phyloP scores from a whole-genome alignment of 78 protist genomes.

The Bodo saltans region DNA sequence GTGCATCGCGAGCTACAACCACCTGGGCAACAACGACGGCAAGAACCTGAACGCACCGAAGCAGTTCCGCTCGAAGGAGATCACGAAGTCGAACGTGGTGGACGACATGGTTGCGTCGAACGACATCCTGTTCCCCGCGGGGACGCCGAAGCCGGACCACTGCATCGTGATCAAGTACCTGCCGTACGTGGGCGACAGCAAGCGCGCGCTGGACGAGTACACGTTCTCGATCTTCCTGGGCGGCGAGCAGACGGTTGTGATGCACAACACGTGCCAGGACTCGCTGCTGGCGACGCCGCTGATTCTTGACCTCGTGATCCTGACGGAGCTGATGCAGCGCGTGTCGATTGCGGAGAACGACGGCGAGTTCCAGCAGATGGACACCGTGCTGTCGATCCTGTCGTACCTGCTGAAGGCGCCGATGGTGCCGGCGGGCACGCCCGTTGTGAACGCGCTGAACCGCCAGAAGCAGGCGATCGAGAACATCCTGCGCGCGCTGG shows the following conservation, averaged over 20 bases:
- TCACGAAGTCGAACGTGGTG: slow-evolving; percentile 95
- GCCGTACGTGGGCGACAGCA: slow-evolving; percentile 97
- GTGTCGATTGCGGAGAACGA: slow-evolving; percentile 44
- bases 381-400: slow-evolving; percentile 77
- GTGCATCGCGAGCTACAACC: slow-evolving; percentile 96
- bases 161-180: slow-evolving; percentile 97
- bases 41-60: slow-evolving; percentile 87
- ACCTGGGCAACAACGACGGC: slow-evolving; percentile 99
- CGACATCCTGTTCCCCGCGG: slow-evolving; percentile 78
- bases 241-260: slow-evolving; percentile 86
- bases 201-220: slow-evolving; percentile 99
- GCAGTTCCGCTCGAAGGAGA: slow-evolving; percentile 98
- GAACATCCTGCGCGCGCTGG: slow-evolving; percentile 86
- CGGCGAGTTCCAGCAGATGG: slow-evolving; percentile 53
- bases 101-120: slow-evolving; percentile 97
- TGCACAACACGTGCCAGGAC: slow-evolving; percentile 87
- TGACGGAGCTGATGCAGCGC: slow-evolving; percentile 73
- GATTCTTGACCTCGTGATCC: slow-evolving; percentile 89
- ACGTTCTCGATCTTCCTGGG: slow-evolving; percentile 90
- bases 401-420: slow-evolving; percentile 92
- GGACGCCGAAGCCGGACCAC: slow-evolving; percentile 97
- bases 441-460: slow-evolving; percentile 94
- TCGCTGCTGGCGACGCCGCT: slow-evolving; percentile 97
- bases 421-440: slow-evolving; percentile 79
- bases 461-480: slow-evolving; percentile 82